Base-by-base conservation (phyloP, 306 rosid species). In the Ammopiptanthus mongolicus region DNA sequence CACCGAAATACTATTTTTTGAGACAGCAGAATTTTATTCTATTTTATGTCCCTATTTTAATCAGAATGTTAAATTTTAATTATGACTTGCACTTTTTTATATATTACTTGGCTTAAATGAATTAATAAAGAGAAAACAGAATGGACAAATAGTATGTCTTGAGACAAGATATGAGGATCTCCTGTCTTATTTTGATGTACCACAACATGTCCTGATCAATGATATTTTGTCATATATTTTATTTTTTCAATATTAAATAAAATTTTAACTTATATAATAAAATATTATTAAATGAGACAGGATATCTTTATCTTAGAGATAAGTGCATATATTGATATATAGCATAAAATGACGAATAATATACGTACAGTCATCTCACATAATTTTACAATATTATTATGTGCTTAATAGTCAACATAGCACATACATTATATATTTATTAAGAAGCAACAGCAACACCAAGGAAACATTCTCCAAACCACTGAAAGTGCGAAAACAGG, bases 401-500 rank as follows among this genome's bases (percentile, higher is more conserved):
- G 28, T 15, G 56, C 47, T 31, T 17, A 65, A 25, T 23, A 76
- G 0, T 0, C 28, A n/a, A 59, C 31, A 39, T 9, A 52, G 10
- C 51, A 75, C 33, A 47, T 8, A 57, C 18, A 61, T 9, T 17
- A 14, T 3, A 44, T 5, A 3, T 7, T 3, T 7, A 2, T 1
- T 25, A 50, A 4, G 50, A 56, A 57, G 75, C 48, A 71, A 55
- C 46, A 57, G 75, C 48, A 71, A 55, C 46, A 60, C 9, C 25
- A 13, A 33, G 31, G 23, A 44, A 81, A 62, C 78, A 69, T 46
- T 59, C 46, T 69, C 74, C 81, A 81, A 69, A 59, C 59, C 73
- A 80, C 80, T 41, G 75, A 56, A 42, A 80, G 19, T 0, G 3
- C 5, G 1, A 3, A 37, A 74, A 42, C 21, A 6, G 60, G 37